phyloP scores from a whole-genome alignment of 768 basidiomycete species.

The Pleurotus tuoliensis region DNA sequence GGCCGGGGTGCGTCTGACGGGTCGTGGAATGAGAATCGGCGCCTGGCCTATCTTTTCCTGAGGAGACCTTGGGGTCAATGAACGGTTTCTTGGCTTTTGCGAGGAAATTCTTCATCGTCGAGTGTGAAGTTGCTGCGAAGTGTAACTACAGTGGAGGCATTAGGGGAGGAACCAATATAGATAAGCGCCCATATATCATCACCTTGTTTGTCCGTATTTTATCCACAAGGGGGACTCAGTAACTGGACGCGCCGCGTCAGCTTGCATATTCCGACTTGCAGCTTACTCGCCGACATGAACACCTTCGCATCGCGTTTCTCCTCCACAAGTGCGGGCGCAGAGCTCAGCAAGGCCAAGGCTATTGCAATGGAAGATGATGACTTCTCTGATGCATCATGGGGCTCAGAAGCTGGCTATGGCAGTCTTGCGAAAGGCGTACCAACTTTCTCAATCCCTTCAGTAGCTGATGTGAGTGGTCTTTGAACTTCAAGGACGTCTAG shows the following conservation, averaged over 20 bases:
- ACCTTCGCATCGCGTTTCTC: slow-evolving; percentile 63
- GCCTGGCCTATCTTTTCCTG: slow-evolving; percentile 5
- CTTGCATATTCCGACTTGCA: slow-evolving; percentile 16
- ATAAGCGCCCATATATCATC: slow-evolving; percentile 1
- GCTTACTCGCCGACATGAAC: slow-evolving; percentile 55
- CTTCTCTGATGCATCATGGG: slow-evolving; percentile 71
- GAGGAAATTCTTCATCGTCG: slow-evolving; percentile 40
- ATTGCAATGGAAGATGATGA: slow-evolving; percentile 57
- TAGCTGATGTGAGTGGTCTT: slow-evolving; percentile 63
- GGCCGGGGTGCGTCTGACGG: slow-evolving; percentile 22
- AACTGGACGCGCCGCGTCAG: slow-evolving; percentile 36
- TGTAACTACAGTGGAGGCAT: no score
- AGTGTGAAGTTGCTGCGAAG: background rate
- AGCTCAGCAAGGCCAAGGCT: slow-evolving; percentile 46
- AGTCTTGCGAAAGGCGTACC: slow-evolving; percentile 68
- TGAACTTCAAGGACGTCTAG: slow-evolving; percentile 8
- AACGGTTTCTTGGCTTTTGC: slow-evolving; percentile 33
- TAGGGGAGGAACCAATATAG: no score
- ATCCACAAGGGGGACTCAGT: background rate
- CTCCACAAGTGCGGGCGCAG: slow-evolving; percentile 45
- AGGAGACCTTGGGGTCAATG: slow-evolving; percentile 16
- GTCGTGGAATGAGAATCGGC: slow-evolving; percentile 11
- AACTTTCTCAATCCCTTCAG: slow-evolving; percentile 65
- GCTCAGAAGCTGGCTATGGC: slow-evolving; percentile 80
- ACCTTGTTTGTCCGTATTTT: slow-evolving; percentile 3